phyloP scores from a whole-genome alignment of 257 asterid genomes.

The Primulina eburnea region DNA sequence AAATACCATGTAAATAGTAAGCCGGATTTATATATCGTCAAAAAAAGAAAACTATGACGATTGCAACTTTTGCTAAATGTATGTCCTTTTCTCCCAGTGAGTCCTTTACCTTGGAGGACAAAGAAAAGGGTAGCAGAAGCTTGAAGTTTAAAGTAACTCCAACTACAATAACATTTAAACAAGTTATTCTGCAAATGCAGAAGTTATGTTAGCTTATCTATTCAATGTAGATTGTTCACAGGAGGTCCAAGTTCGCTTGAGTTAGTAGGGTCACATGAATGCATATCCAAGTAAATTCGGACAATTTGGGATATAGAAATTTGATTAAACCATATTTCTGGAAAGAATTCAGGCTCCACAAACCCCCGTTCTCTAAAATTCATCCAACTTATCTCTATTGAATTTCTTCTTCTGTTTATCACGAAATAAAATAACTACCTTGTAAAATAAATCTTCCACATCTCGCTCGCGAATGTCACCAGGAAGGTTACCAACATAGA shows the following conservation, averaged over 20 bases:
- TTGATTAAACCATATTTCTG: neutral
- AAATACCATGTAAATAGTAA: too few species aligned
- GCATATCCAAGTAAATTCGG: neutral
- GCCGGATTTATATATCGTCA: neutral
- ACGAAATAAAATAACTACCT: conserved; percentile 36
- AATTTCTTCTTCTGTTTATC: neutral
- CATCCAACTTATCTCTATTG: neutral
- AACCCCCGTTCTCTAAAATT: neutral
- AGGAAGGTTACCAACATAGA: conserved; percentile 96
- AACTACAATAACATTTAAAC: too few species aligned
- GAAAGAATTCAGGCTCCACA: neutral
- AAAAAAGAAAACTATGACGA: too few species aligned
- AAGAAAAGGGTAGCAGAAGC: neutral
- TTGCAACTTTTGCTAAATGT: neutral
- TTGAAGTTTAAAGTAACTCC: neutral
- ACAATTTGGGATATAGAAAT: neutral
- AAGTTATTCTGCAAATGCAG: neutral
- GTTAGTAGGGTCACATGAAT: neutral
- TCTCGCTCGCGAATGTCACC: conserved; percentile 96
- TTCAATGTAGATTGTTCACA: neutral
- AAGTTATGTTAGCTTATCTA: neutral
- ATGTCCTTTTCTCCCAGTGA: neutral
- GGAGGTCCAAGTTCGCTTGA: neutral
- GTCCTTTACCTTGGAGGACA: neutral
- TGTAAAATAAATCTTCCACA: conserved; percentile 92